Conservation (phyloP, 148 eudicot species). For the Rhododendron henanense region DNA sequence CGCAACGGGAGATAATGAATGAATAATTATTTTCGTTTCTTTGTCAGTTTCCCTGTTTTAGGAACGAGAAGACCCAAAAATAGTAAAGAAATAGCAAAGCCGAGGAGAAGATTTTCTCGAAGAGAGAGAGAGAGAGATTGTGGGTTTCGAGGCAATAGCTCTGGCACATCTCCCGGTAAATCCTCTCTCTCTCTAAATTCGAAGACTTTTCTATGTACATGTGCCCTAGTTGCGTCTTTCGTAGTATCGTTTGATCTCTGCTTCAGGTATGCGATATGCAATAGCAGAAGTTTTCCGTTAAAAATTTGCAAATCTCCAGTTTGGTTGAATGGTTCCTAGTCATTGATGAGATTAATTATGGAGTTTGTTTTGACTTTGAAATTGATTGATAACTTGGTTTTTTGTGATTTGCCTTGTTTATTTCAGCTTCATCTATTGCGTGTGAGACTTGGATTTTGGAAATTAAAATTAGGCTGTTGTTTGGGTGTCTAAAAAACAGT, state of each 20-base stretch:
- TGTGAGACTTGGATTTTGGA: not conserved
- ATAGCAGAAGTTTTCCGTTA: not conserved
- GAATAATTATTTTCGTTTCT: not conserved
- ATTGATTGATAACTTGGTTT: not conserved
- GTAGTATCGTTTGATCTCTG: not conserved
- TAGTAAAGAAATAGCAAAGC: too few relatives aligned
- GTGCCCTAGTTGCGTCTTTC: not conserved
- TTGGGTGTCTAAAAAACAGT: not conserved
- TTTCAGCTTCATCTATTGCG: not conserved
- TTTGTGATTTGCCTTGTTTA: not conserved
- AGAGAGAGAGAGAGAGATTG: not conserved
- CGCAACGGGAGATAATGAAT: not conserved
- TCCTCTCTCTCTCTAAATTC: not conserved
- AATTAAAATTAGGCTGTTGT: not conserved
- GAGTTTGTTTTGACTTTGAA: not conserved
- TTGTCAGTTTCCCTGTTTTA: not conserved
- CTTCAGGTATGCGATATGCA: not conserved
- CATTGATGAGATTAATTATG: not conserved
- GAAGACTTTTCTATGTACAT: not conserved
- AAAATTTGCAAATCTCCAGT: not conserved
- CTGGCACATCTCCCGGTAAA: slow-evolving; percentile 27
- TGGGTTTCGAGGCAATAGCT: slow-evolving; percentile 16
- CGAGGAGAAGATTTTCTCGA: too few relatives aligned
- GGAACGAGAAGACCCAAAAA: not conserved
- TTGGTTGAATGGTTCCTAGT: not conserved